These are phyloP conservation scores for Candida gorgasii DNA, from an alignment of 805 yeast genomes.

Conservation along the genomic window DNA sequence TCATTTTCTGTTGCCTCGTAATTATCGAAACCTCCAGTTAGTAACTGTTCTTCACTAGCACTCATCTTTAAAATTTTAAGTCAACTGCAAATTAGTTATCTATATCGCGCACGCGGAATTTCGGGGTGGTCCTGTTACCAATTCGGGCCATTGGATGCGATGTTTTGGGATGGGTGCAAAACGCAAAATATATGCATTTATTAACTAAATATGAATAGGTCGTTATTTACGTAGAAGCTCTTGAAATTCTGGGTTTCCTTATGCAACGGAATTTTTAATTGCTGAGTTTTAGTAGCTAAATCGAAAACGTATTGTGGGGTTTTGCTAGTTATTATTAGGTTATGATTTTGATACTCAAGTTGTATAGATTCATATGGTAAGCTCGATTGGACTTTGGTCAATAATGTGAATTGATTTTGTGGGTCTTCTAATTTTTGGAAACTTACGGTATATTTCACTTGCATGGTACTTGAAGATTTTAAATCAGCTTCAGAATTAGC, in stretches of 20 bases:
- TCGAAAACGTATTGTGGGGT: constrained; percentile 3
- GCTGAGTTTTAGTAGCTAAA: constrained; percentile 3
- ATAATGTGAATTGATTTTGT: constrained; percentile 3
- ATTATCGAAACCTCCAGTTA: constrained; percentile 15
- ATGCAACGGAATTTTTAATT: constrained; percentile 7
- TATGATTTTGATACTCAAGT: constrained; percentile 2
- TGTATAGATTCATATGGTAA: constrained; percentile 10
- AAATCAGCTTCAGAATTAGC: neutral
- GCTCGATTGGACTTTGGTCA: constrained; percentile 11
- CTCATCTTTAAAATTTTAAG: neutral
- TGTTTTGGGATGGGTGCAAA: neutral
- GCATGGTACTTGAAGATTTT: neutral
- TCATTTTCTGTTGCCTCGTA: constrained; percentile 8
- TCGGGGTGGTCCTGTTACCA: neutral
- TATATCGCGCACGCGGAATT: neutral
- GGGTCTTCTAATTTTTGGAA: constrained; percentile 17
- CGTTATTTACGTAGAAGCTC: constrained; percentile 8
- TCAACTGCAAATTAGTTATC: neutral
- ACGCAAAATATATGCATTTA: constrained; percentile 1
- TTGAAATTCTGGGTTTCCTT: neutral
- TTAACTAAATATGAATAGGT: constrained; percentile 12
- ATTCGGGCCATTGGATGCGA: constrained; percentile 2
- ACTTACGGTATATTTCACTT: constrained; percentile 7
- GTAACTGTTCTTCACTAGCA: constrained; percentile 16
- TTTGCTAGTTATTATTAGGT: constrained; percentile 8